These are phyloP conservation scores for Starmerella bombicola DNA, from an alignment of 805 yeast genomes.

Conservation along the genomic window DNA sequence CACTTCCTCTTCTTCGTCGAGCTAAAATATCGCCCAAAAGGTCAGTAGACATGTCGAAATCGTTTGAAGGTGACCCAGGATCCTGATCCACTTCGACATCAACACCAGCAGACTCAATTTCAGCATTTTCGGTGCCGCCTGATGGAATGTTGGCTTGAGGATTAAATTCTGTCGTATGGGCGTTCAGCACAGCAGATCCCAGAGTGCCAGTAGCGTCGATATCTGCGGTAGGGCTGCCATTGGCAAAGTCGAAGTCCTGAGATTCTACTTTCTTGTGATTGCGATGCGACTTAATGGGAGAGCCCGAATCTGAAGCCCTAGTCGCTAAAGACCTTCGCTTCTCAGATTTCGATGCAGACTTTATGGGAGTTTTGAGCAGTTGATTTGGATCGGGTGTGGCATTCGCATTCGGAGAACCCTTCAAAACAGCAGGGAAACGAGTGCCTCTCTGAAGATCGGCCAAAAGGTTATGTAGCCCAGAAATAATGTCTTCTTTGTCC, in stretches of 20 bases:
- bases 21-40: conserved; percentile 13
- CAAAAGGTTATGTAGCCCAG: conserved; percentile 8
- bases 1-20: conserved; percentile 1
- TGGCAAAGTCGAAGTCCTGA: neutral
- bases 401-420: neutral
- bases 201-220: neutral
- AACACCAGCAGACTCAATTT: neutral
- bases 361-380: neutral
- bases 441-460: conserved; percentile 9
- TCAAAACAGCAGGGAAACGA: conserved; percentile 16
- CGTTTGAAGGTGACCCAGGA: conserved; percentile 1
- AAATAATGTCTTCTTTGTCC: conserved; percentile 11
- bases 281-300: neutral
- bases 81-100: neutral
- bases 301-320: no score
- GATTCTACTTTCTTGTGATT: neutral
- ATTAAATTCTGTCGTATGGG: no score
- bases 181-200: neutral
- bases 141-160: no score
- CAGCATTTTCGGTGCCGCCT: no score
- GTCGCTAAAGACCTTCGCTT: no score
- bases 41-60: conserved; percentile 11
- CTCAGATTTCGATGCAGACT: no score
- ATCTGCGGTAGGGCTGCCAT: neutral
- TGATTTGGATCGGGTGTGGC: neutral